Base-by-base conservation (phyloP, 2,329 filamentous ascomycete species). In the Tolypocladium amazonense region DNA sequence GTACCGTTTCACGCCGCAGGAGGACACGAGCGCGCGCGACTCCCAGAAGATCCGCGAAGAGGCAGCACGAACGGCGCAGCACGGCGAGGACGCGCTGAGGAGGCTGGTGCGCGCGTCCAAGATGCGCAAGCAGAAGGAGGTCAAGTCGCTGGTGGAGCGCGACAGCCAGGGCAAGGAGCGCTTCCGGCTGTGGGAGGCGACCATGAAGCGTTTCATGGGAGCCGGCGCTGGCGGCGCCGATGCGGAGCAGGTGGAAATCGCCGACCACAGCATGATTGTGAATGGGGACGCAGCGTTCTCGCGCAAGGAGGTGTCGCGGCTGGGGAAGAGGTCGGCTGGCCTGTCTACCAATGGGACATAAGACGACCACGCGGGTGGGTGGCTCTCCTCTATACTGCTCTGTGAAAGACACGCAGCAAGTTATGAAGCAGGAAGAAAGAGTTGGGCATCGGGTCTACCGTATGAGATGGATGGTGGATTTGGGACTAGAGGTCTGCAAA, bases 221-320 rank as follows among this genome's bases (percentile, higher is more conserved):
- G 64, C 63, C 61, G 66, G 72, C 50, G 65, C 65, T 45, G 65
- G 66, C 43, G 66, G 70, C 58, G 66, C 73, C 59, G 62, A 71
- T 38, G 70, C 71, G 18, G 74, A 74, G 35, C 69, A 76, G 50
- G 70, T 75, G 23, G 82, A 86, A 64, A 82, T 81, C 65, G 81
- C 83, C 2, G 84, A 87, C 61, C 79, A 84, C 64, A 86, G 83
- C 67, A 85, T 86, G 76, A 83, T 87, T 69, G 84, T 87, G 39
- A 85, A 87, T 63, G 77, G 81, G 2, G 80, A 83, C 33, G 75
- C 75, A 58, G 70, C 72, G 12, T 83, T 81, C 62, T 74, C 79
- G 52, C 79, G 84, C 47, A 81, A 81, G 62, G 81, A 83, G 62
- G 69, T 82, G 12, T 77, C 79, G 4, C 76, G 80, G 37, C 66